phyloP scores from a whole-genome alignment of 225 moss, liverwort and hornwort genomes.

The Thuidium tamariscinum region DNA sequence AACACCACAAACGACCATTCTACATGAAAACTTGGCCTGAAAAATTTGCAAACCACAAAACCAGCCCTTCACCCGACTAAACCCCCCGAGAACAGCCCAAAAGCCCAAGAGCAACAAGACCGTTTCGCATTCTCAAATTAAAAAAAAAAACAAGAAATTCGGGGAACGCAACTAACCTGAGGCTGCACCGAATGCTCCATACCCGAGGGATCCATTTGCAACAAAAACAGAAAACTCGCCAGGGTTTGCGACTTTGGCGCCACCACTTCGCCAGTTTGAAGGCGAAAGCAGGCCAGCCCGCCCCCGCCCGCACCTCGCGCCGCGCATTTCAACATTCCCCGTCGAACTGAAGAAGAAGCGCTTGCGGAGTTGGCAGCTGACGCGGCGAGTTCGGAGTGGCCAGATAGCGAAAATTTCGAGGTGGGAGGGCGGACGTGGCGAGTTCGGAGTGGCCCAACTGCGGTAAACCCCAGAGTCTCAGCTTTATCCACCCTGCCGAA shows the following conservation, averaged over 20 bases:
- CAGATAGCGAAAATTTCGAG: not conserved
- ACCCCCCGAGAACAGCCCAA: not conserved
- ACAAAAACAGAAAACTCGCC: not conserved
- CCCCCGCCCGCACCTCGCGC: not conserved
- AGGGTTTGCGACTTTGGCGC: slow-evolving; percentile 10
- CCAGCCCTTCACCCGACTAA: not conserved
- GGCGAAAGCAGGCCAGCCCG: not conserved
- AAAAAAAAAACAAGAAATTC: not conserved
- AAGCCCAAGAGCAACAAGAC: not conserved
- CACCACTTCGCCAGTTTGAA: slow-evolving; percentile 5
- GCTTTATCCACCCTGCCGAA: not conserved
- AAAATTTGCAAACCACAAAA: not conserved
- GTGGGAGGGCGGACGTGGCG: not conserved
- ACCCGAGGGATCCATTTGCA: not conserved
- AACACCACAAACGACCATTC: not conserved
- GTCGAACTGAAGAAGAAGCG: not conserved
- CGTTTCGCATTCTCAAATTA: not conserved
- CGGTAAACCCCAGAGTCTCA: not conserved
- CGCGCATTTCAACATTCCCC: not conserved
- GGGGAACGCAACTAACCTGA: not conserved
- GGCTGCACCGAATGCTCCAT: not conserved
- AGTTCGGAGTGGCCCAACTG: not conserved
- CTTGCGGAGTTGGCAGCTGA: slow-evolving; percentile 10
- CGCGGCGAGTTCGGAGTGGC: not conserved
- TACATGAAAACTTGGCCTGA: not conserved